phyloP scores from a whole-genome alignment of 257 asterid species.

The Fraxinus quadrangulata region DNA sequence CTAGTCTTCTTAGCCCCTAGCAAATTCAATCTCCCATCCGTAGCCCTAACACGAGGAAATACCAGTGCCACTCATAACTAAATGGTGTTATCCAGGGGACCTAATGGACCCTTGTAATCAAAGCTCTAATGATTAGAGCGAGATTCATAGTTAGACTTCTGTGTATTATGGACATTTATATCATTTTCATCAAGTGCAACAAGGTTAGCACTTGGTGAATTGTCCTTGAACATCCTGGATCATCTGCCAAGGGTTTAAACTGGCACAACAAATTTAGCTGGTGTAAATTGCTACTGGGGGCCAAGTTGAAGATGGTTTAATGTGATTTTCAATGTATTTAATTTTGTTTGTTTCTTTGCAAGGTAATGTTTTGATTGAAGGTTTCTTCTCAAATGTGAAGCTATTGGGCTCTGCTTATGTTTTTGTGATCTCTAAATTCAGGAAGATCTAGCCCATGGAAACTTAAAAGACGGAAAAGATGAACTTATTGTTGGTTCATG shows the following conservation, averaged over 20 bases:
- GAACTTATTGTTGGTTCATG: constrained; percentile 32
- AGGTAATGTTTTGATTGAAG: constrained; percentile 1
- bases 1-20: not conserved
- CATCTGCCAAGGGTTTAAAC: not conserved
- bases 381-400: constrained; percentile 17
- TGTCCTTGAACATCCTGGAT: not conserved
- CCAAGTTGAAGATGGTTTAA: not conserved
- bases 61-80: not conserved
- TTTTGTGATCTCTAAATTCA: constrained; percentile 34
- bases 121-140: no score
- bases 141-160: not conserved
- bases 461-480: constrained; percentile 26
- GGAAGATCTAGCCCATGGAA: constrained; percentile 33
- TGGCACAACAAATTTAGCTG: not conserved
- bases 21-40: not conserved
- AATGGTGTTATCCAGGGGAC: no score
- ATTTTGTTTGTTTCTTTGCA: not conserved
- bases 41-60: not conserved
- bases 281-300: not conserved
- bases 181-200: not conserved
- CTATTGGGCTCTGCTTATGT: constrained; percentile 18
- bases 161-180: not conserved
- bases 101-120: no score
- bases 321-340: not conserved
- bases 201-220: not conserved